These are phyloP conservation scores for Telopea speciosissima DNA, from an alignment of 177 flowering plant species.

Conservation along the genomic window DNA sequence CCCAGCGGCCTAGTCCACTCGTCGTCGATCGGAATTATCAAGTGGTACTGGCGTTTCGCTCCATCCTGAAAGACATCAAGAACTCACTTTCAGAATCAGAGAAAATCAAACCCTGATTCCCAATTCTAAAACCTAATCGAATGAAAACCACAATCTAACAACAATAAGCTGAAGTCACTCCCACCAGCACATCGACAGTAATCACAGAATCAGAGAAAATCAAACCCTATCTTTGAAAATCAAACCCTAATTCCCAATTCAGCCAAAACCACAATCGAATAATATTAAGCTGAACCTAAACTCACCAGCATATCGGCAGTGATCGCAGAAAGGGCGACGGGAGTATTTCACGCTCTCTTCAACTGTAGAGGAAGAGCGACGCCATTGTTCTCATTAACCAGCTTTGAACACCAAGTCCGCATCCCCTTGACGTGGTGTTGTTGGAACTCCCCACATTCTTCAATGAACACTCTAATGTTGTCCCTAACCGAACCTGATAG, in stretches of 20 bases:
- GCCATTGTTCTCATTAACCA: conserved; percentile 45
- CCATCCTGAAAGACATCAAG: conserved; percentile 54
- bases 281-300: not conserved
- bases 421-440: conserved; percentile 41
- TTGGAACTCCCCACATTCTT: conserved; percentile 46
- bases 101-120: not conserved
- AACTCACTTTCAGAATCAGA: conserved; percentile 47
- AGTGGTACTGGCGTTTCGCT: conserved; percentile 71
- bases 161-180: no score
- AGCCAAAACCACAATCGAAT: conserved; percentile 11
- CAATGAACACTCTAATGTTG: conserved; percentile 52
- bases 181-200: no score
- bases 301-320: conserved; percentile 45
- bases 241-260: no score
- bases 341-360: conserved; percentile 56
- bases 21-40: conserved; percentile 60
- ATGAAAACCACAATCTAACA: no score
- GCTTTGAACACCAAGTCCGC: conserved; percentile 60
- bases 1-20: conserved; percentile 53
- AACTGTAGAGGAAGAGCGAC: conserved; percentile 52
- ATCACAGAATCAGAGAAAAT: no score
- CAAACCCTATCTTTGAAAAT: no score
- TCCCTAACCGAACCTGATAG: conserved; percentile 57
- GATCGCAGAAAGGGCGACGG: conserved; percentile 56
- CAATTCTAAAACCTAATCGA: not conserved